phyloP scores from a whole-genome alignment of 345 rosid species.

The Rubroshorea leprosula region DNA sequence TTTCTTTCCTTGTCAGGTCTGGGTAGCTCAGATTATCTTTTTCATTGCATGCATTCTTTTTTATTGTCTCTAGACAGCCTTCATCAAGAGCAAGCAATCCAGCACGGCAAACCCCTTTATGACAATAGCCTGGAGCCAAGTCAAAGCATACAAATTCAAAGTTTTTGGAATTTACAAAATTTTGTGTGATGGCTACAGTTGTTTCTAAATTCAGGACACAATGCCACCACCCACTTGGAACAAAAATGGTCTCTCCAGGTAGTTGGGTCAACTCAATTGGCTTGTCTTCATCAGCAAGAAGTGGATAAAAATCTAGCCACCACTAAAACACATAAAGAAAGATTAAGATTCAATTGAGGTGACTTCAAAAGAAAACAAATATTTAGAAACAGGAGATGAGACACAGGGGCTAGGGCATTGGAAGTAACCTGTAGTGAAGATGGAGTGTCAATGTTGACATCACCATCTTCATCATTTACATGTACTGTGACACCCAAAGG shows the following conservation, averaged over 20 bases:
- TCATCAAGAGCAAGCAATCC: slow-evolving; percentile 81
- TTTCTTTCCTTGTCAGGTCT: slow-evolving; percentile 72
- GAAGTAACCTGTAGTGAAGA: slow-evolving; percentile 76
- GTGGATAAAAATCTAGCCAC: slow-evolving; percentile 96
- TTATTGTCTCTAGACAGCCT: slow-evolving; percentile 30
- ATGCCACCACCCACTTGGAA: slow-evolving; percentile 99
- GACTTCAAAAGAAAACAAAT: slow-evolving; percentile 6
- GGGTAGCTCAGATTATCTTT: slow-evolving; percentile 39
- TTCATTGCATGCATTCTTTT: slow-evolving; percentile 24
- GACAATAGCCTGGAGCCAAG: slow-evolving; percentile 90
- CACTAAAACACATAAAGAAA: slow-evolving; percentile 43
- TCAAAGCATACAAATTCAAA: slow-evolving; percentile 87
- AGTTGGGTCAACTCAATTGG: slow-evolving; percentile 87
- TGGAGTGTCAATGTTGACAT: slow-evolving; percentile 80
- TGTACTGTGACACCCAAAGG: slow-evolving; percentile 94
- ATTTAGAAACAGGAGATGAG: slow-evolving; percentile 13
- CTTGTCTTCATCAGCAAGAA: slow-evolving; percentile 82
- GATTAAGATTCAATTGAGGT: not conserved
- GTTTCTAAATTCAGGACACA: slow-evolving; percentile 84
- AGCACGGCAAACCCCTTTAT: slow-evolving; percentile 91
- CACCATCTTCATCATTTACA: slow-evolving; percentile 92
- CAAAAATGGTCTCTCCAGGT: slow-evolving; percentile 88
- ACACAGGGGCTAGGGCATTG: slow-evolving; percentile 14
- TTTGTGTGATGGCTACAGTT: slow-evolving; percentile 88
- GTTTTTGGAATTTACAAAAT: slow-evolving; percentile 74